phyloP scores from a whole-genome alignment of 1,284 basidiomycete species.

The Apiotrichum brassicae region DNA sequence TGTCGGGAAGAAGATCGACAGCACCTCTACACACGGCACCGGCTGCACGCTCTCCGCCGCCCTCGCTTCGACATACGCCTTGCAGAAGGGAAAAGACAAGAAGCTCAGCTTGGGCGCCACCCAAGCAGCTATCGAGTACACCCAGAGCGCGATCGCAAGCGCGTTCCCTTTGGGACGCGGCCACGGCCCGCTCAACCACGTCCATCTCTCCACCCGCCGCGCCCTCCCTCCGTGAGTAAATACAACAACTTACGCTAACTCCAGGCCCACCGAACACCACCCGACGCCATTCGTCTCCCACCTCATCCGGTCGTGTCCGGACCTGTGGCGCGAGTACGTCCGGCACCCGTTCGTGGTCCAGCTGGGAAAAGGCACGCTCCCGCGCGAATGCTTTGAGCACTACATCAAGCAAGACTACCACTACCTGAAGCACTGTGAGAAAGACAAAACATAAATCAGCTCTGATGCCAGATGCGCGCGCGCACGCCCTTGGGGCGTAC shows the following conservation, averaged over 20 bases:
- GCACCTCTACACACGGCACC: conserved; percentile 80
- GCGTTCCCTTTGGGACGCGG: conserved; percentile 69
- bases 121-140: conserved; percentile 60
- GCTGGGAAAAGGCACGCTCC: conserved; percentile 65
- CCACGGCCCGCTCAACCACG: conserved; percentile 81
- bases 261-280: conserved; percentile 56
- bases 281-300: conserved; percentile 65
- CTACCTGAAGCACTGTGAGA: conserved; percentile 48
- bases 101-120: conserved; percentile 55
- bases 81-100: neutral
- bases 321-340: conserved; percentile 53
- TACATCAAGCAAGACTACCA: conserved; percentile 66
- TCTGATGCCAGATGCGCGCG: conserved; percentile 45
- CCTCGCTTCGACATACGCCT: conserved; percentile 54
- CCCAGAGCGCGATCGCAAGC: conserved; percentile 67
- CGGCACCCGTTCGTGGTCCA: conserved; percentile 75
- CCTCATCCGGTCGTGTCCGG: conserved; percentile 57
- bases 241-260: neutral
- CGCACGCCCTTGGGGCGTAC: conserved; percentile 61
- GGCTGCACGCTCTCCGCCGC: conserved; percentile 88
- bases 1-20: conserved; percentile 60
- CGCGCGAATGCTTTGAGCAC: conserved; percentile 63
- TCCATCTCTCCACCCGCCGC: conserved; percentile 56
- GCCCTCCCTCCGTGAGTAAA: conserved; percentile 57
- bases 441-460: conserved; percentile 3